Conservation (phyloP, 495 filamentous ascomycete genomes). For the Jackrogersella multiformis region DNA sequence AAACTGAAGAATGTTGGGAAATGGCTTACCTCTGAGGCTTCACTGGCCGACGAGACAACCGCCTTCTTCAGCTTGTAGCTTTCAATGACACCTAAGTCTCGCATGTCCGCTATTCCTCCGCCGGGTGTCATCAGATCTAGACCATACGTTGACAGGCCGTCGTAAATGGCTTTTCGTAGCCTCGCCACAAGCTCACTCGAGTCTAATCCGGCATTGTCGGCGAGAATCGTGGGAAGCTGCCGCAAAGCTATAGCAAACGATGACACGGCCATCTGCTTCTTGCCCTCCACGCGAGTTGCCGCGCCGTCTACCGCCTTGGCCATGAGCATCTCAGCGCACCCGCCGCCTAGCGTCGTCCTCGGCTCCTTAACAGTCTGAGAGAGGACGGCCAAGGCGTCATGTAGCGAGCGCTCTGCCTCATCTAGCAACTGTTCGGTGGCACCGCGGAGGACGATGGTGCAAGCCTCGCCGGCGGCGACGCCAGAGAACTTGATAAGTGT, state of each 20-base stretch:
- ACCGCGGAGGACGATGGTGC: constrained; percentile 95
- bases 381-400: constrained; percentile 95
- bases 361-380: constrained; percentile 97
- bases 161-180: constrained; percentile 90
- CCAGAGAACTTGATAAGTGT: constrained; percentile 97
- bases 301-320: constrained; percentile 95
- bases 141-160: constrained; percentile 90
- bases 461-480: constrained; percentile 91
- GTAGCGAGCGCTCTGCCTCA: constrained; percentile 93
- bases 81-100: constrained; percentile 93
- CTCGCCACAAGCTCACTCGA: constrained; percentile 92
- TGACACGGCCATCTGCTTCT: constrained; percentile 93
- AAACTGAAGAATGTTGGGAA: background rate
- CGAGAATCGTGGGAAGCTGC: constrained; percentile 94
- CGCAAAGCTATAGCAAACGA: constrained; percentile 87
- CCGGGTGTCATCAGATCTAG: constrained; percentile 89
- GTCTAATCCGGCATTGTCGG: constrained; percentile 96
- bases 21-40: constrained; percentile 88
- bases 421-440: constrained; percentile 97
- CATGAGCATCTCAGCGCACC: constrained; percentile 99
- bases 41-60: constrained; percentile 92
- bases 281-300: constrained; percentile 92
- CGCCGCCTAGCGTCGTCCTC: constrained; percentile 91
- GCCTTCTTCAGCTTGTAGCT: constrained; percentile 98
- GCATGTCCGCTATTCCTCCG: constrained; percentile 95